Base-by-base conservation (phyloP, 768 basidiomycete genomes). In the Mycena alexandri region DNA sequence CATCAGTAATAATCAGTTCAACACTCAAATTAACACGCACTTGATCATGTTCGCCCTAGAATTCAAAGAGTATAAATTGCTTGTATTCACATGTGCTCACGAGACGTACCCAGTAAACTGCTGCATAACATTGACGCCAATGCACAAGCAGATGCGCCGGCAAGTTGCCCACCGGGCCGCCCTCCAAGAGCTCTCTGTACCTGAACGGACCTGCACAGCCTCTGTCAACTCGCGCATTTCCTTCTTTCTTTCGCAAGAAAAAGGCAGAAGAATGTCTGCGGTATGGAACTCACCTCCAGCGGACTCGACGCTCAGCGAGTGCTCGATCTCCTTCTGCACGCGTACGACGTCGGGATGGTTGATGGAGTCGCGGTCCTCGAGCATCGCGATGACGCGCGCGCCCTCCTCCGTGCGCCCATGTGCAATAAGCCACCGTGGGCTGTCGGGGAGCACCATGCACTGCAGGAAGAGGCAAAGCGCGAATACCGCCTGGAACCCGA, bases 71-170 rank as follows among this genome's bases (percentile, higher is more conserved):
- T 33, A 13, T n/a, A 54, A 42, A n/a, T 41, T 55, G 25, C 5
- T 17, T 19, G 38, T 16, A 12, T 25, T 1, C 10, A 13, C 13
- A 12, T 29, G 21, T 6, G 33, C 6, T 10, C 8, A 11, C 16
- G 43, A n/a, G 42, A 71, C 76, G 16, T 63, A 79, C 79, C 81
- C 81, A n/a, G 80, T 82, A 42, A 82, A 81, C 67, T 82, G 81
- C 57, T 82, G 81, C 81, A 82, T 82, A 25, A 82, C 75, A 54
- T 82, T 81, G 19, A 82, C 60, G 2, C 77, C 80, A n/a, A 81
- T 75, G 53, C 78, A 79, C 38, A 81, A 66, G 51, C 80, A 81
- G 33, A 81, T 80, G 9, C 81, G 73, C 24, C 81, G 61, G 56
- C n/a, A 81, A 80, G 59, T 81, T 81, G 36, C 80, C 80, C 21